phyloP scores from a whole-genome alignment of 2,329 filamentous ascomycete genomes.

The Rhynchosporium agropyri region DNA sequence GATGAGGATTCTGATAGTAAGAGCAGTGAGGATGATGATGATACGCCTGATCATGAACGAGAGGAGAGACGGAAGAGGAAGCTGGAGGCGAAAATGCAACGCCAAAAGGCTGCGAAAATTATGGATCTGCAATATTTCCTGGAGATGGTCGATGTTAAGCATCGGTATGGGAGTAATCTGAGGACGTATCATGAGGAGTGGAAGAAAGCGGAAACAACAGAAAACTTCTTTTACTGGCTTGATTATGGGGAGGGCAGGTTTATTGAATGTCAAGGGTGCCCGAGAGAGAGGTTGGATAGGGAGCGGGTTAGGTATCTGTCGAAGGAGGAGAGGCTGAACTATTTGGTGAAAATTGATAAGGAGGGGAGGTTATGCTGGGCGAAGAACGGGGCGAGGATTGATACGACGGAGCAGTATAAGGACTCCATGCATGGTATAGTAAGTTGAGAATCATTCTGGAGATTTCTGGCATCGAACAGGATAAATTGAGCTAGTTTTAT shows the following conservation, averaged over 20 bases:
- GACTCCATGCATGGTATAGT: constrained; percentile 77
- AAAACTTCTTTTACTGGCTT: constrained; percentile 95
- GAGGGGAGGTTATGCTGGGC: constrained; percentile 83
- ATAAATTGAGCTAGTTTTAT: neutral
- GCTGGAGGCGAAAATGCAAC: constrained; percentile 45
- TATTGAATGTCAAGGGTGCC: constrained; percentile 71
- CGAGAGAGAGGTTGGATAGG: constrained; percentile 72
- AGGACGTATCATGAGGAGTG: constrained; percentile 81
- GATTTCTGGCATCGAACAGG: neutral
- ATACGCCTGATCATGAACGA: constrained; percentile 42
- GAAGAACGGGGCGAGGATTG: constrained; percentile 77
- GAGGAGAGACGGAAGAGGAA: constrained; percentile 51
- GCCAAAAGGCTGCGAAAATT: constrained; percentile 69
- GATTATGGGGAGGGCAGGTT: constrained; percentile 76
- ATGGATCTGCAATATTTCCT: constrained; percentile 85
- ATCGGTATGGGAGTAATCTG: constrained; percentile 84
- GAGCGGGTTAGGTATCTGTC: constrained; percentile 85
- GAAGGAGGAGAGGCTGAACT: constrained; percentile 78
- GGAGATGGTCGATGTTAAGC: constrained; percentile 84
- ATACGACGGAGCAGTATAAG: constrained; percentile 73
- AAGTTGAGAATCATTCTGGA: neutral
- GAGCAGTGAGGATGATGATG: constrained; percentile 29
- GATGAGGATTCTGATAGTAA: constrained; percentile 54
- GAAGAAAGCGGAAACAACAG: constrained; percentile 73
- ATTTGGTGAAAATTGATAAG: constrained; percentile 74